Base-by-base conservation (phyloP, 140 eudicot species). In the Ambrosia hybrid region DNA sequence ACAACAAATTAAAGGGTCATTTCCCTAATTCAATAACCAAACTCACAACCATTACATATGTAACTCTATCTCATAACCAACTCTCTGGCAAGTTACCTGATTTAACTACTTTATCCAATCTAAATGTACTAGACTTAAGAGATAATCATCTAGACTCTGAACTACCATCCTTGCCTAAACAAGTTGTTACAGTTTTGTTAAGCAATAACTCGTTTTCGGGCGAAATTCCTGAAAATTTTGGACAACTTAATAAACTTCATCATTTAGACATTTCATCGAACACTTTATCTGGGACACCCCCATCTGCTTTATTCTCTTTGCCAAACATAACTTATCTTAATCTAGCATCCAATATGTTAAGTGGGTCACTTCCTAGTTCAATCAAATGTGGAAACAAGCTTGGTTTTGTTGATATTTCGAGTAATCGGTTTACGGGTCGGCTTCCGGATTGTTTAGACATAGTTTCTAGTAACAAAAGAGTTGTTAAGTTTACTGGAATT, bases 11-110 rank as follows among this genome's bases (percentile, higher is more conserved):
- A 62, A 88, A 81, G 77, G 97, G 97, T 76, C 74, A 43, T 15
- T 71, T 88, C 65, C 97, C 97, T 69, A 57, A 81, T 71, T 78
- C 97, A 6, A 68, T 86, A 9, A 76, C 85, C 76, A 84, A 69
- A 51, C 69, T 82, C 10, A 72, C 76, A 55, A 82, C 82, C 11
- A 79, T 91, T 49, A 77, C 79, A 57, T 85, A 84, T 58, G 14
- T 91, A 26, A 75, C 70, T 52, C 70, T 91, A 72, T 84, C 97
- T 2, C 84, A 84, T 57, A 91, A 91, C 73, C 55, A 66, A 56
- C 81, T 93, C 67, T 80, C 88, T 62, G 96, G 96, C 77, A 73
- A 82, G 73, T 71, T 93, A 75, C 97, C 98, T 21, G 91, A 90
- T 85, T 57, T 93, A 71, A 82, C 89, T 66, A 30, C 65, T 51